phyloP scores from a whole-genome alignment of 371 early-diverging fungal species.

The Mortierella sp. region DNA sequence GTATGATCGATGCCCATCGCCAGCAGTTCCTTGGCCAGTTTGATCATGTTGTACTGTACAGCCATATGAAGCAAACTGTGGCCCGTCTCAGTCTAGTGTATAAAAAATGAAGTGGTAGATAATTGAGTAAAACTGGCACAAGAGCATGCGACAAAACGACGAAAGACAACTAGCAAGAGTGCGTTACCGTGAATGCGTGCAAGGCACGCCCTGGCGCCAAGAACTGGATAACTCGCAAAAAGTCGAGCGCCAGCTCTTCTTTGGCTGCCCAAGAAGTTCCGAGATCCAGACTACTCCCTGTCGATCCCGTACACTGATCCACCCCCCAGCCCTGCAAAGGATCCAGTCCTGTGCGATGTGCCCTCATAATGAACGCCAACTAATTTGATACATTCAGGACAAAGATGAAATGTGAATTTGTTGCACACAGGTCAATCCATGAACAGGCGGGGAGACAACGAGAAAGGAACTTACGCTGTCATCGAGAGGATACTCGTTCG shows the following conservation, averaged over 20 bases:
- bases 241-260: slow-evolving; percentile 46
- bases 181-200: slow-evolving; percentile 37
- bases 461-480: slow-evolving; percentile 31
- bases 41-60: slow-evolving; percentile 23
- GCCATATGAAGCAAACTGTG: slow-evolving; percentile 48
- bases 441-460: background rate
- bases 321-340: slow-evolving; percentile 13
- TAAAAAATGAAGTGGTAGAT: background rate
- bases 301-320: slow-evolving; percentile 23
- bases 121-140: no score
- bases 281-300: slow-evolving; percentile 32
- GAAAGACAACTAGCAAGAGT: background rate
- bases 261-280: slow-evolving; percentile 34
- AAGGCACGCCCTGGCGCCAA: slow-evolving; percentile 45
- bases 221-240: slow-evolving; percentile 36
- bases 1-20: slow-evolving; percentile 55
- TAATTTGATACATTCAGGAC: background rate
- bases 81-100: slow-evolving; percentile 38
- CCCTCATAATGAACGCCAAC: slow-evolving; percentile 41
- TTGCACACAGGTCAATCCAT: background rate
- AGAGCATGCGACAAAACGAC: no score
- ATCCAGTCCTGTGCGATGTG: slow-evolving; percentile 29
- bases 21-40: slow-evolving; percentile 31
- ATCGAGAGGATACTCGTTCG: slow-evolving; percentile 48
- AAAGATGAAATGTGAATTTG: background rate